A percentile compares a stretch with the other conserved stretches of the same genome.
These are phyloP conservation scores for Hypsizygus ulmarius DNA, from an alignment of 1,284 basidiomycete species.

Conservation along the genomic window DNA sequence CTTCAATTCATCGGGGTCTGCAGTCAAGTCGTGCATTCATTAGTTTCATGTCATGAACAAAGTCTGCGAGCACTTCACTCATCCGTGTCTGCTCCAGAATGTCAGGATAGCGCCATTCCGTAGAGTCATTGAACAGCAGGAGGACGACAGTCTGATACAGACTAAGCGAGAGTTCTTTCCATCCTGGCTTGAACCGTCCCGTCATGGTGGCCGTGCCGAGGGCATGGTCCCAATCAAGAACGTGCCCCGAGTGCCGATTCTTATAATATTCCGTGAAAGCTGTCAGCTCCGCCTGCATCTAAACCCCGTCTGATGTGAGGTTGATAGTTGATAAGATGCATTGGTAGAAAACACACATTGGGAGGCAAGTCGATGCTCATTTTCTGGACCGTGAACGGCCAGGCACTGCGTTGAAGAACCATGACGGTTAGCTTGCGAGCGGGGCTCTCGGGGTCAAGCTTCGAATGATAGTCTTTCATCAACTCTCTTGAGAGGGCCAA, in stretches of 20 bases:
- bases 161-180: conserved; percentile 89
- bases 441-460: conserved; percentile 28
- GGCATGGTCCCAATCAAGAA: conserved; percentile 80
- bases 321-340: not conserved
- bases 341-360: conserved; percentile 36
- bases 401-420: conserved; percentile 73
- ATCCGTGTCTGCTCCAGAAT: conserved; percentile 74
- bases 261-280: conserved; percentile 73
- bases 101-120: conserved; percentile 61
- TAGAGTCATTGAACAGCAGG: conserved; percentile 83
- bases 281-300: conserved; percentile 72
- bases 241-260: conserved; percentile 67
- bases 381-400: conserved; percentile 65
- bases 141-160: conserved; percentile 88
- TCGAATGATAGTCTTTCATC: conserved; percentile 57
- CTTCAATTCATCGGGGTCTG: conserved; percentile 75
- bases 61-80: conserved; percentile 33
- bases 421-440: conserved; percentile 56
- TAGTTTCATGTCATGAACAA: not conserved
- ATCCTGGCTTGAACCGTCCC: conserved; percentile 65
- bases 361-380: conserved; percentile 50
- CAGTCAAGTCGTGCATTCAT: not conserved
- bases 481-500: conserved; percentile 71
- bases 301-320: conserved; percentile 1
- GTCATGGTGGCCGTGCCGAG: conserved; percentile 76